Conservation (phyloP, 2,329 filamentous ascomycete genomes). For the Arthrobotrys megalospora region DNA sequence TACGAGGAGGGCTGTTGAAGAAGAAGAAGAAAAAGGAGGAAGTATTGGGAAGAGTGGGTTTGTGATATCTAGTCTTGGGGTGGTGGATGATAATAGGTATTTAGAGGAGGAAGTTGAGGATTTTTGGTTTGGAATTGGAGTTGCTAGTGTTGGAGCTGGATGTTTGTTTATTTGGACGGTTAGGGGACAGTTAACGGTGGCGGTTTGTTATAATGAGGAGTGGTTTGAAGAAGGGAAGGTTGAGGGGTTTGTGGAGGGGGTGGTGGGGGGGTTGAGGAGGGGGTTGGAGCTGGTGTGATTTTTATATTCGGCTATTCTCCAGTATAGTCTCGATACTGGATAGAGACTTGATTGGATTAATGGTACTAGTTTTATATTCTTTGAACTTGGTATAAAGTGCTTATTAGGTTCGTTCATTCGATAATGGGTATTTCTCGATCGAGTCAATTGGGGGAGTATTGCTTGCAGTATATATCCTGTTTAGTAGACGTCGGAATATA, state of each 20-base stretch:
- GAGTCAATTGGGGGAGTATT: too few species aligned
- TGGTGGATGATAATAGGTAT: slow-evolving; percentile 21
- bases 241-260: neutral
- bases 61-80: slow-evolving; percentile 14
- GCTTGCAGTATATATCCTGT: too few species aligned
- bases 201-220: slow-evolving; percentile 1
- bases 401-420: too few species aligned
- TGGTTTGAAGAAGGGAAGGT: slow-evolving; percentile 1
- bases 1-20: neutral
- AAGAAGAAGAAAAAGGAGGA: too few species aligned
- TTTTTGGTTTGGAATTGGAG: slow-evolving; percentile 29
- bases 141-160: neutral
- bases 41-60: neutral
- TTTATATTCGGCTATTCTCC: too few species aligned
- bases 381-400: too few species aligned
- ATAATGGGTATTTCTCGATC: too few species aligned
- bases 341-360: too few species aligned
- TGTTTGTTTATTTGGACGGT: slow-evolving; percentile 11
- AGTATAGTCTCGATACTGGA: too few species aligned
- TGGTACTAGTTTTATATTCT: too few species aligned
- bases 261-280: slow-evolving; percentile 13
- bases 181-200: neutral
- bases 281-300: neutral
- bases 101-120: slow-evolving; percentile 18
- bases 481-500: too few species aligned